Conservation (phyloP, 73 alveolate species). For the Paramecium sexaurelia region DNA sequence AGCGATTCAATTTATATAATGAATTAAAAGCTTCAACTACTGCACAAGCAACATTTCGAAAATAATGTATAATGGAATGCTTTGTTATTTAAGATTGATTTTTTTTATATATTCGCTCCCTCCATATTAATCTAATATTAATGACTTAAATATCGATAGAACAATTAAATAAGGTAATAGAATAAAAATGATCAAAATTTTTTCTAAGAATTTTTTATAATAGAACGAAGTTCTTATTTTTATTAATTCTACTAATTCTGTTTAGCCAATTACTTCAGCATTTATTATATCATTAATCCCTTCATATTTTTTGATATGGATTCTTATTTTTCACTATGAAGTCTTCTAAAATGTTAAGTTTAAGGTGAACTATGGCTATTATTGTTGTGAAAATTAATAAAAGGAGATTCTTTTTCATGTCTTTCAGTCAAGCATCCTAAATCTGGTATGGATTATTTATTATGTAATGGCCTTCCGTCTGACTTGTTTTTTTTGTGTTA, state of each 20-base stretch:
- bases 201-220: not conserved
- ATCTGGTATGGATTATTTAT: not conserved
- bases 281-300: slow-evolving; percentile 3
- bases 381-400: not conserved
- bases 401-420: not conserved
- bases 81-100: not conserved
- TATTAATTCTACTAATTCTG: not conserved
- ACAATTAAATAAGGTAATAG: not conserved
- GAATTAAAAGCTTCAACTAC: not conserved
- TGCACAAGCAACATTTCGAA: not conserved
- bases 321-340: slow-evolving; percentile 16
- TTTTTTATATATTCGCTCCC: not conserved
- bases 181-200: slow-evolving; percentile 1
- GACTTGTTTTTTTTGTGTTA: not conserved
- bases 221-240: not conserved
- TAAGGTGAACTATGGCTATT: not conserved
- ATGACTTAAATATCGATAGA: not conserved
- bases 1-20: not conserved
- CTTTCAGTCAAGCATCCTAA: not conserved
- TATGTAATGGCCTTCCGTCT: not conserved
- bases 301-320: not conserved
- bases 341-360: not conserved
- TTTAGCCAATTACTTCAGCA: not conserved
- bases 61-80: not conserved
- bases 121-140: too few relatives aligned